Percentiles rank a stretch among this genome's conserved stretches.
phyloP scores from a whole-genome alignment of 73 alveolate species.

The Paraurostyla sp. region DNA sequence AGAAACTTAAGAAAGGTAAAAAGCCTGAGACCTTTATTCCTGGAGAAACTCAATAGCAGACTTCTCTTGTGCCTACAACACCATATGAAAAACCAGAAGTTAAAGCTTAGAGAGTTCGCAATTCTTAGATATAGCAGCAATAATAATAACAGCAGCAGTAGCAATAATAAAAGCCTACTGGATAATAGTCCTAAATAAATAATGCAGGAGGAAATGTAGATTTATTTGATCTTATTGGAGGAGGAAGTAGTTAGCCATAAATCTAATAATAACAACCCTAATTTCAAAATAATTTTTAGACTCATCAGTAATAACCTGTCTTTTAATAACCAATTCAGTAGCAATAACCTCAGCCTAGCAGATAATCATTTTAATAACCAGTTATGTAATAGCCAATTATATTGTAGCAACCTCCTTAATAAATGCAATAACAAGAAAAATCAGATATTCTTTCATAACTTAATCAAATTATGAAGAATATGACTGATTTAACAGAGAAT shows the following conservation, averaged over 20 bases:
- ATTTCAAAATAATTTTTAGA: no score
- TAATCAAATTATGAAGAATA: conserved; percentile 67
- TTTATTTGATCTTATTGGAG: not conserved
- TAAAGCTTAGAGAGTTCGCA: not conserved
- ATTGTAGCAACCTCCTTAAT: not conserved
- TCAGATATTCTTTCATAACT: conserved; percentile 35
- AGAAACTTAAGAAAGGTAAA: conserved; percentile 85
- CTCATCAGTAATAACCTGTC: no score
- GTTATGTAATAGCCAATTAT: not conserved
- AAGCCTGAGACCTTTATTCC: conserved; percentile 76
- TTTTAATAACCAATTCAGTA: not conserved
- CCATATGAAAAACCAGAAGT: conserved; percentile 45
- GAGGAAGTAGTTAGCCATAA: not conserved
- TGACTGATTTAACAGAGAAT: conserved; percentile 54
- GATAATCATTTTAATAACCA: not conserved
- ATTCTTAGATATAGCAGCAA: not conserved
- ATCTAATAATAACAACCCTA: not conserved
- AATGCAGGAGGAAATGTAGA: not conserved
- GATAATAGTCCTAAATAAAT: not conserved
- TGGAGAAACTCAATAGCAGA: conserved; percentile 11
- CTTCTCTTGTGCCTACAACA: conserved; percentile 37
- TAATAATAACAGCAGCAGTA: not conserved
- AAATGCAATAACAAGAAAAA: not conserved
- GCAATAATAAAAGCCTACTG: not conserved
- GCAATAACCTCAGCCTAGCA: not conserved